phyloP scores from a whole-genome alignment of 352 stramenopile genomes.

The Globisporangium abappressorium region DNA sequence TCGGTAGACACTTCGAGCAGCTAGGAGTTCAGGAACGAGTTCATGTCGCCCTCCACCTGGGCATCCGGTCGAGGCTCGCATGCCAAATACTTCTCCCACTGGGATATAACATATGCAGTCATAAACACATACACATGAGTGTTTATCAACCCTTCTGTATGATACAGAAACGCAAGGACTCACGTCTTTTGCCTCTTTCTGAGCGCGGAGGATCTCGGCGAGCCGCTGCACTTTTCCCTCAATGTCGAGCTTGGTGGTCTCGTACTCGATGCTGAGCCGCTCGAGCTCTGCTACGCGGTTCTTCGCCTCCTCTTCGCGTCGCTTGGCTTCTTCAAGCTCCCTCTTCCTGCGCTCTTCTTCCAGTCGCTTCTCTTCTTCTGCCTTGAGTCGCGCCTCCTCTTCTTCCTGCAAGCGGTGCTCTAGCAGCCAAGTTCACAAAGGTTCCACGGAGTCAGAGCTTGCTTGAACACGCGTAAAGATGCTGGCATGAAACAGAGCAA shows the following conservation, averaged over 20 bases:
- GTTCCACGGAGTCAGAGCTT: background rate
- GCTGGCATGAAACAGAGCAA: background rate
- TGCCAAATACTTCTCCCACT: slow-evolving; percentile 76
- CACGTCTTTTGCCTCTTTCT: slow-evolving; percentile 68
- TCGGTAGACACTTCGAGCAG: slow-evolving; percentile 50
- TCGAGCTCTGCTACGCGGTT: slow-evolving; percentile 67
- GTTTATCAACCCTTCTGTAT: background rate
- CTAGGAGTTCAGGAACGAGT: slow-evolving; percentile 81
- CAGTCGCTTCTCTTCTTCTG: slow-evolving; percentile 67
- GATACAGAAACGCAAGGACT: slow-evolving; percentile 1
- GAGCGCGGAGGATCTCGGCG: slow-evolving; percentile 48
- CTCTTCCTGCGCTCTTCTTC: slow-evolving; percentile 63
- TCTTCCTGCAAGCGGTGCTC: slow-evolving; percentile 71
- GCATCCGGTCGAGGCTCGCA: slow-evolving; percentile 69
- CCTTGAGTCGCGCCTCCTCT: slow-evolving; percentile 51
- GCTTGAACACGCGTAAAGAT: background rate
- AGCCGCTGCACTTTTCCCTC: slow-evolving; percentile 60
- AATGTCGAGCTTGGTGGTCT: slow-evolving; percentile 47
- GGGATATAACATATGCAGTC: background rate
- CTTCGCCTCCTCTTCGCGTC: slow-evolving; percentile 59
- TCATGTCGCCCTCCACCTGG: slow-evolving; percentile 73
- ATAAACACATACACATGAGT: background rate
- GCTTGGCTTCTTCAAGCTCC: slow-evolving; percentile 55
- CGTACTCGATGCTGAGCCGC: slow-evolving; percentile 47
- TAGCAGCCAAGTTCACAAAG: slow-evolving; percentile 8